phyloP scores from a whole-genome alignment of 2,329 filamentous ascomycete species.

The Ceratocystis cacaofunesta region DNA sequence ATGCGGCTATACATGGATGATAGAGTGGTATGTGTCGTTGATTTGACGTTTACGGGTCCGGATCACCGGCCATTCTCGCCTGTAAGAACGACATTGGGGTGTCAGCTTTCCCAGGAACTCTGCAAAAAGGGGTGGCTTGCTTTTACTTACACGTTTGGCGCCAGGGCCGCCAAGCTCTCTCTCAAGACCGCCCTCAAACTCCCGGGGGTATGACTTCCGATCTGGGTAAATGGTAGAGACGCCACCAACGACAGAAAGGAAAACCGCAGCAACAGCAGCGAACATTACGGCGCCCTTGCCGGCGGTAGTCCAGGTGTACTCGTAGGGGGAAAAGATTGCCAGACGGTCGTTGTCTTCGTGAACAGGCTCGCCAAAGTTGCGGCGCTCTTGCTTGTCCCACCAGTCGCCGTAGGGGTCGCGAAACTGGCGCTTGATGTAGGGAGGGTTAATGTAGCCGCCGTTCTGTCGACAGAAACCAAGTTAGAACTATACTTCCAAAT shows the following conservation, averaged over 20 bases:
- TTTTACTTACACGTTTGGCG: slow-evolving; percentile 46
- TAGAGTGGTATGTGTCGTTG: not conserved
- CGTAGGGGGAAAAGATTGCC: slow-evolving; percentile 74
- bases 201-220: slow-evolving; percentile 50
- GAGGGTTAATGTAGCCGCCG: slow-evolving; percentile 70
- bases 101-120: not conserved
- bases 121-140: not conserved
- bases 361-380: slow-evolving; percentile 91
- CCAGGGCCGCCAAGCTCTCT: slow-evolving; percentile 58
- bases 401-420: slow-evolving; percentile 86
- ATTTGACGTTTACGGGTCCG: slow-evolving; percentile 30
- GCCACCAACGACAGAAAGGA: slow-evolving; percentile 50
- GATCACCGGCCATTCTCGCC: slow-evolving; percentile 43
- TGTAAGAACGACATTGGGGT: slow-evolving; percentile 20
- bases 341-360: slow-evolving; percentile 94
- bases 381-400: slow-evolving; percentile 95
- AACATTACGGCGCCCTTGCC: slow-evolving; percentile 55
- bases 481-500: not conserved
- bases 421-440: slow-evolving; percentile 69
- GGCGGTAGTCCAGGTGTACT: slow-evolving; percentile 70
- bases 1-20: not conserved
- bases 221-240: slow-evolving; percentile 61
- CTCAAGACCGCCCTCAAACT: slow-evolving; percentile 59
- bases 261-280: slow-evolving; percentile 47
- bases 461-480: slow-evolving; percentile 38